Conservation (phyloP, 2,329 filamentous ascomycete species). For the Nannizziopsis arthrosporioides region DNA sequence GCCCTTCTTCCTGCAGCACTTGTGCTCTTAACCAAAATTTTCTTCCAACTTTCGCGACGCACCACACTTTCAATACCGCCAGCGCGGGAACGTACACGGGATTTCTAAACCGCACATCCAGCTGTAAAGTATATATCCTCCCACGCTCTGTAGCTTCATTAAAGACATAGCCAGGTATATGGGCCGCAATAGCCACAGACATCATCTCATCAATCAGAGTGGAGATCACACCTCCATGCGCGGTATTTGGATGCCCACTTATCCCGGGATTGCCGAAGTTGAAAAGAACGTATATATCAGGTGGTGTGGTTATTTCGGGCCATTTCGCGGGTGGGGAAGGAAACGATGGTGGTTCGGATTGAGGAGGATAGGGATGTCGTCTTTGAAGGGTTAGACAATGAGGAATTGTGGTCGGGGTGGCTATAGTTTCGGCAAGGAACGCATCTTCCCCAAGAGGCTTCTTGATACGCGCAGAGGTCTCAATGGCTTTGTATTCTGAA, state of each 20-base stretch:
- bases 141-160: conserved; percentile 20
- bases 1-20: conserved; percentile 28
- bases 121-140: conserved; percentile 29
- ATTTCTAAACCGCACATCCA: conserved; percentile 32
- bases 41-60: conserved; percentile 27
- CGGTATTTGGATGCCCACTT: conserved; percentile 29
- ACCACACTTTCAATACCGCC: conserved; percentile 28
- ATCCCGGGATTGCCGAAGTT: conserved; percentile 27
- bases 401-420: conserved; percentile 31
- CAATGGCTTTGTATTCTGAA: conserved; percentile 28
- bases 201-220: conserved; percentile 36
- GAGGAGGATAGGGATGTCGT: conserved; percentile 13
- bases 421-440: conserved; percentile 32
- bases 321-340: conserved; percentile 18
- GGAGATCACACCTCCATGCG: conserved; percentile 33
- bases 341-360: conserved; percentile 17
- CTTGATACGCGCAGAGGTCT: conserved; percentile 33
- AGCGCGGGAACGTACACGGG: conserved; percentile 28
- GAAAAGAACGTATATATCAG: conserved; percentile 30
- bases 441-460: conserved; percentile 33
- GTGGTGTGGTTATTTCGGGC: conserved; percentile 13
- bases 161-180: conserved; percentile 17
- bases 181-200: conserved; percentile 29
- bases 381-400: conserved; percentile 30
- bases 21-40: conserved; percentile 35